Base-by-base conservation (phyloP, 2,329 filamentous ascomycete species). In the Aspergillus felis region DNA sequence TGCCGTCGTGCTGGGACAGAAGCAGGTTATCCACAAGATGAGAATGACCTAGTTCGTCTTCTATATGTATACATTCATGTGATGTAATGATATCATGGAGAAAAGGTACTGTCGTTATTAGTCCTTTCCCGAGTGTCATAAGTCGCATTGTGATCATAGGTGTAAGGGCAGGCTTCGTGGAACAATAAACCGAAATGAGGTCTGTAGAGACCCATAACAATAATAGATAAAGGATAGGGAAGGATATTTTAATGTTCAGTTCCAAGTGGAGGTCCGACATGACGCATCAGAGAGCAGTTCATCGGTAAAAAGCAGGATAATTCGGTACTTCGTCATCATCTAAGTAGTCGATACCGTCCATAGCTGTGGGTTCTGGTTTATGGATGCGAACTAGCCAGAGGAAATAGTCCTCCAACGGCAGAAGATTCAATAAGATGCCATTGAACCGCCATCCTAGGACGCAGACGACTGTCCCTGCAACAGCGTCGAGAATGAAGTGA, bases 401-500 rank as follows among this genome's bases (percentile, higher is more conserved):
- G 68, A 89, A 87, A 67, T 86, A 88, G 64, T 90, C 87, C 69
- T 90, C 87, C 17, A 89, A 29, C 1, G 83, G 79, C 32, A 88
- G 73, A 55, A 90, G 70, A 68, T 90, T 90, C 54, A 89, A 73
- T 55, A 90, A 69, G 2, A 83, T 66, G 0, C 67, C 58, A 59
- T 84, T 84, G 4, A 76, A 78, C 14, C 68, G 73, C 87, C 87
- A 90, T 1, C 86, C 87, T 4, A 89, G 61, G 3, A 76, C 78
- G 64, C 87, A 90, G 3, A 90, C 86, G 32, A 82, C 66, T 5
- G 86, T 84, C 14, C 87, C 88, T 0, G 87, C 88, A 1, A 89
- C 81, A 0, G 88, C 87, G 68, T 90, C 88, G 6, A 90, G 81
- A 50, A 90, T 80, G 69, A 89, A 84, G 71, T 90, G 87, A 69